Evolutionary conservation across 2,329 filamentous ascomycete genomes (phyloP).

Genomic region (Rugonectria rugulosa): DNA sequence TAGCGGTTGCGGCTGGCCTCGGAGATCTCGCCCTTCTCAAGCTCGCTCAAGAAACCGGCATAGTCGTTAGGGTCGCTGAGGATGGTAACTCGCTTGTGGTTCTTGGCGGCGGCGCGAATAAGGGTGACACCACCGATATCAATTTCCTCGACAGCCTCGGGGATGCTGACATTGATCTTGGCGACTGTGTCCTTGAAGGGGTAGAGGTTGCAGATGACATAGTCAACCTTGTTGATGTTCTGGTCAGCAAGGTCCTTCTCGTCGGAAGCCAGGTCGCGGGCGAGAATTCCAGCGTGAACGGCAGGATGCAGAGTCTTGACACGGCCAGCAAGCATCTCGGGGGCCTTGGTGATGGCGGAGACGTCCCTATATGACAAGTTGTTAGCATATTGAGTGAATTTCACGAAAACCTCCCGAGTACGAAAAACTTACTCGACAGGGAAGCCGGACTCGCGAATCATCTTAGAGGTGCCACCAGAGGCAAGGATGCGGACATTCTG

Average conservation of each 20-base stretch:
- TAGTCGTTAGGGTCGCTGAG: constrained; percentile 95
- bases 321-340: constrained; percentile 90
- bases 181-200: constrained; percentile 98
- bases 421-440: constrained; percentile 78
- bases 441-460: constrained; percentile 97
- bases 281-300: constrained; percentile 89
- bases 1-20: constrained; percentile 87
- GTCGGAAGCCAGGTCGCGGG: constrained; percentile 91
- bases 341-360: constrained; percentile 94
- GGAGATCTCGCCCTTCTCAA: constrained; percentile 85
- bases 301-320: constrained; percentile 96
- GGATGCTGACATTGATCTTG: constrained; percentile 95
- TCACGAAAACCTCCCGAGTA: background rate
- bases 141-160: constrained; percentile 97
- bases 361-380: constrained; percentile 72
- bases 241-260: constrained; percentile 96
- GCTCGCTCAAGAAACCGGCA: constrained; percentile 89
- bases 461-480: constrained; percentile 92
- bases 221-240: constrained; percentile 95
- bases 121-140: constrained; percentile 98
- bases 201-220: constrained; percentile 97
- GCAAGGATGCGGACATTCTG: constrained; percentile 92
- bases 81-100: constrained; percentile 94
- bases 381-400: constrained; percentile 7
- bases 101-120: constrained; percentile 96